Base-by-base conservation (phyloP, 2,329 filamentous ascomycete species). In the Sporothrix luriei region DNA sequence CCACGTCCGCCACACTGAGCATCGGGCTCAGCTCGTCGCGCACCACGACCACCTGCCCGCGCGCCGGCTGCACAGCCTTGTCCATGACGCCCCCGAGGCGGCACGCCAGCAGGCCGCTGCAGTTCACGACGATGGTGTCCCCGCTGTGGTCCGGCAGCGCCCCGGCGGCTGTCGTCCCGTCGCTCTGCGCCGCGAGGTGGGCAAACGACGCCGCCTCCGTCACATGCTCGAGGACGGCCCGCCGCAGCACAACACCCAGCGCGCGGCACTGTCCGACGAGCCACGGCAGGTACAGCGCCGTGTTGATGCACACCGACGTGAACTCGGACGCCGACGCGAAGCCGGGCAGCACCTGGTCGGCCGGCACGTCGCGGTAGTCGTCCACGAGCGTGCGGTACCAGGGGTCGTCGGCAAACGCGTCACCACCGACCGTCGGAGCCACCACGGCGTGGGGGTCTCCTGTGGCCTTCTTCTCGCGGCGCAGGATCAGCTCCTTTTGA, bases 291-390 rank as follows among this genome's bases (percentile, higher is more conserved):
- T 97, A 98, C 70, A 97, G 80, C 54, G 91, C 88, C 0, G 92
- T 92, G 80, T 98, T 97, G 78, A 97, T 94, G 80, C 94, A 97
- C 52, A 97, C 89, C 0, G 91, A 94, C 9, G 87, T 92, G 78
- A 95, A 97, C 69, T 85, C 83, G 66, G 87, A 91, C 29, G 88
- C 93, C 13, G 90, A 90, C 71, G 93, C 89, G 68, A 90, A 86
- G 21, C 86, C 91, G 0, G 81, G 75, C 0, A 87, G 86, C 1
- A 97, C 81, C 74, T 90, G 84, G 11, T 81, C 78, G 46, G 84
- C 78, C 4, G 84, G 76, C 3, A 94, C 79, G 70, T 88, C 81
- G 71, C 87, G 85, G 79, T 89, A 94, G 79, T 94, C 88, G 14
- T 90, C 88, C 61, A 94, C 86, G 1, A 93, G 79, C 65, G 88